Percentiles rank a stretch among this genome's conserved stretches.
phyloP scores from a whole-genome alignment of 768 basidiomycete genomes.

The Lactarius akahatsu region DNA sequence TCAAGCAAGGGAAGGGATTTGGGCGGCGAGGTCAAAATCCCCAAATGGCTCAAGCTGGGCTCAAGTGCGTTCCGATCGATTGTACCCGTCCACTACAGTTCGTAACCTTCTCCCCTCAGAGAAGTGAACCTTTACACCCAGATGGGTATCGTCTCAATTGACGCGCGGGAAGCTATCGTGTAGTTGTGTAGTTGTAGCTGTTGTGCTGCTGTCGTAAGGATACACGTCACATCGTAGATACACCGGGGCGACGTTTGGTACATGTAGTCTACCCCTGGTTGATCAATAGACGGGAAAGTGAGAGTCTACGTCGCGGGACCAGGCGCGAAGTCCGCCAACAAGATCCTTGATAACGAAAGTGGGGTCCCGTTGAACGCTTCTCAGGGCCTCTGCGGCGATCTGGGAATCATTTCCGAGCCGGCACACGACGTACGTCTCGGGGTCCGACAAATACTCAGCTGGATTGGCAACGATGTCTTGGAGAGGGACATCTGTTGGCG shows the following conservation, averaged over 20 bases:
- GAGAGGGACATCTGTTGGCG: conserved; percentile 67
- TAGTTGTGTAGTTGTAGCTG: conserved; percentile 3
- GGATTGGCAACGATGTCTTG: conserved; percentile 63
- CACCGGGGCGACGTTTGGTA: conserved; percentile 5
- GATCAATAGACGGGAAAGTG: conserved; percentile 76
- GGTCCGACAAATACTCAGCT: conserved; percentile 24
- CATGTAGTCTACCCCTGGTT: conserved; percentile 18
- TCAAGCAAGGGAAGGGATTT: conserved; percentile 16
- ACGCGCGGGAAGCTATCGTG: background rate
- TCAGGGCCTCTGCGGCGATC: conserved; percentile 70
- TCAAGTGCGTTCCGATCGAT: conserved; percentile 16
- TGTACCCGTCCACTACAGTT: background rate
- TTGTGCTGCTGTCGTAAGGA: conserved; percentile 8
- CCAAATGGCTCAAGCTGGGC: conserved; percentile 78
- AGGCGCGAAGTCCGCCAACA: conserved; percentile 78
- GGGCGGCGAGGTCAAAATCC: conserved; percentile 55
- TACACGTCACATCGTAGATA: conserved; percentile 18
- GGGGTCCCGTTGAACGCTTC: conserved; percentile 36
- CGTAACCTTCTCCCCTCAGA: conserved; percentile 17
- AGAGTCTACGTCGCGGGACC: conserved; percentile 72
- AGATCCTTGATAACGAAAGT: conserved; percentile 57
- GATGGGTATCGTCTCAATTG: conserved; percentile 11
- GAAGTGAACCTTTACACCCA: conserved; percentile 22
- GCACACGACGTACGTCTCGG: conserved; percentile 63
- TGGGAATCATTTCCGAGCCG: conserved; percentile 93